Conservation (phyloP, 2,329 filamentous ascomycete genomes). For the Scedosporium aurantiacum region DNA sequence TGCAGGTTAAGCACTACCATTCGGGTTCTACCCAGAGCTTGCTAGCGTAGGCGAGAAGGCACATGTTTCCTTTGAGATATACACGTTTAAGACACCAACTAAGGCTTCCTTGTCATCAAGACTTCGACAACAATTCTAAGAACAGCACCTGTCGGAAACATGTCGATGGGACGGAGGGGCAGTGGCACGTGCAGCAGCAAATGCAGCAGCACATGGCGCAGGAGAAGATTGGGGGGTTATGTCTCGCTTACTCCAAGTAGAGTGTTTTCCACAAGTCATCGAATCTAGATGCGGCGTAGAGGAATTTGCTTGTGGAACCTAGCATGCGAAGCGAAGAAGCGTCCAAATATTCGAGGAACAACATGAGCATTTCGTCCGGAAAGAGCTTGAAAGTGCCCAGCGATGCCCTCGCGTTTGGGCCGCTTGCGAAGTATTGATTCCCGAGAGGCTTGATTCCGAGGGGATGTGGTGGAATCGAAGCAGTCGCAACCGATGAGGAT, state of each 20-base stretch:
- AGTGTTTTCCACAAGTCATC: slow-evolving; percentile 86
- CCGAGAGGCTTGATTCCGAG: slow-evolving; percentile 77
- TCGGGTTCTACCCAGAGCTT: background rate
- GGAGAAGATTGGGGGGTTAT: background rate
- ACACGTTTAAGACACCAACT: too few relatives aligned
- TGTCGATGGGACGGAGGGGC: too few relatives aligned
- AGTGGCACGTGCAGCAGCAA: too few relatives aligned
- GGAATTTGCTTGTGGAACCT: slow-evolving; percentile 69
- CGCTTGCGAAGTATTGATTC: slow-evolving; percentile 62
- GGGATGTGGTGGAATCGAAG: slow-evolving; percentile 64
- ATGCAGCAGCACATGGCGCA: background rate
- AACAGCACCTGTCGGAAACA: too few relatives aligned
- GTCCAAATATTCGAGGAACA: slow-evolving; percentile 67
- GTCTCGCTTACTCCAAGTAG: slow-evolving; percentile 67
- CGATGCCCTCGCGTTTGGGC: slow-evolving; percentile 53
- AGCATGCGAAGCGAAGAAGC: slow-evolving; percentile 49
- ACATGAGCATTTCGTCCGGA: slow-evolving; percentile 70
- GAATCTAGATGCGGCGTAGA: slow-evolving; percentile 73
- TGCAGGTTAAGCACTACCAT: too few relatives aligned
- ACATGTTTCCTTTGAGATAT: background rate
- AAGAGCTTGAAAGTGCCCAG: slow-evolving; percentile 56
- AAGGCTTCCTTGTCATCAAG: too few relatives aligned
- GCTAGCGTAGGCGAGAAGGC: background rate
- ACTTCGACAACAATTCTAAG: too few relatives aligned
- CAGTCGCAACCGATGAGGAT: background rate